A percentile compares a stretch with the other conserved stretches of the same genome.
phyloP scores from a whole-genome alignment of 495 filamentous ascomycete species.

The Echria macrotheca region DNA sequence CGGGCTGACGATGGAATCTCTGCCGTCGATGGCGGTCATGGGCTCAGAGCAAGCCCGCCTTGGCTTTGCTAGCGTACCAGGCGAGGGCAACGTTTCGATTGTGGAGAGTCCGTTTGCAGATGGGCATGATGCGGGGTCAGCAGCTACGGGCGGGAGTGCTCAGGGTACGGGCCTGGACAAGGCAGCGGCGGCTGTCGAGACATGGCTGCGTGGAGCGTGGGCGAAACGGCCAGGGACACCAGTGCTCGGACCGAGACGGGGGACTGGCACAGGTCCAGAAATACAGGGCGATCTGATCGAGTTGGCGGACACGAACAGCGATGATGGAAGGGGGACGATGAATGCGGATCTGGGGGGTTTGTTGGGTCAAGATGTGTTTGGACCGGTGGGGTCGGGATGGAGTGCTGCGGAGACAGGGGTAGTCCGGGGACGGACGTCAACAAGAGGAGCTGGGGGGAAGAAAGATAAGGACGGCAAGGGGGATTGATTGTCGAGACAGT shows the following conservation, averaged over 20 bases:
- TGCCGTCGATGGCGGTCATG: conserved; percentile 50
- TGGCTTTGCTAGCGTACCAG: conserved; percentile 34
- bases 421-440: conserved; percentile 3
- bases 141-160: conserved; percentile 7
- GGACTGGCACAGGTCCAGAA: conserved; percentile 22
- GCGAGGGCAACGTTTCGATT: conserved; percentile 30
- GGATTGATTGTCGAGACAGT: neutral
- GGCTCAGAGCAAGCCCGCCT: conserved; percentile 45
- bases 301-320: conserved; percentile 58
- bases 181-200: conserved; percentile 77
- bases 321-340: conserved; percentile 37
- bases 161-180: conserved; percentile 60
- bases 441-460: neutral
- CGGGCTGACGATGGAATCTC: conserved; percentile 54
- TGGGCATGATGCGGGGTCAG: conserved; percentile 31
- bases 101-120: conserved; percentile 48
- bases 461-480: conserved; percentile 2
- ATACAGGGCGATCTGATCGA: conserved; percentile 75
- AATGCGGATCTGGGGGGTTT: conserved; percentile 11
- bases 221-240: conserved; percentile 51
- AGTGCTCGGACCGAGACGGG: conserved; percentile 34
- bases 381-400: conserved; percentile 29
- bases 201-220: conserved; percentile 79
- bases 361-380: conserved; percentile 15
- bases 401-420: conserved; percentile 18